These are phyloP conservation scores for Trypanosoma lewisi DNA, from an alignment of 208 protist genomes.

Conservation along the genomic window DNA sequence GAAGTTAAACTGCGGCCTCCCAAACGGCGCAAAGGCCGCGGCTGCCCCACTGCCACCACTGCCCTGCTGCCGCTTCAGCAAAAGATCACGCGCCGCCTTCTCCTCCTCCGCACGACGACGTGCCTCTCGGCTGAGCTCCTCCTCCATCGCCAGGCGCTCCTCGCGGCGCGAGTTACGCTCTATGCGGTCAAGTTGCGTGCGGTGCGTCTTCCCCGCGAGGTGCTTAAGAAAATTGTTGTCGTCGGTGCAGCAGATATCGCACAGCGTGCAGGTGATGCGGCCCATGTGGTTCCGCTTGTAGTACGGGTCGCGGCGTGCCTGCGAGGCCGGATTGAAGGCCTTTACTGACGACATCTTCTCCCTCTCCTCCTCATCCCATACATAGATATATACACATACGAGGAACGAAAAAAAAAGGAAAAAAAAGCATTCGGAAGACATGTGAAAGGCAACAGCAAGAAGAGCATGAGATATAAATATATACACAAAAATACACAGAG, in stretches of 20 bases:
- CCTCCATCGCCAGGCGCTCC: constrained; percentile 62
- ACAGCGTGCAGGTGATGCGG: constrained; percentile 75
- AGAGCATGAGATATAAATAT: constrained; percentile 17
- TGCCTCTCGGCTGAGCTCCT: constrained; percentile 47
- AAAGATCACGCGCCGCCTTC: constrained; percentile 40
- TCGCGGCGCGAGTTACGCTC: constrained; percentile 48
- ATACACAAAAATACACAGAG: constrained; percentile 7
- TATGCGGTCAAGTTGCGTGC: constrained; percentile 60
- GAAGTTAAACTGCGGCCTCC: constrained; percentile 62
- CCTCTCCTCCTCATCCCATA: neutral
- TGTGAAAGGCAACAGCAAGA: neutral
- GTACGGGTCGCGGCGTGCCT: constrained; percentile 57
- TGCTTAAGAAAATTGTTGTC: constrained; percentile 84
- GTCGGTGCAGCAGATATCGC: constrained; percentile 72
- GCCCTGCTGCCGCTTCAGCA: constrained; percentile 21
- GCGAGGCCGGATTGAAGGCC: constrained; percentile 54
- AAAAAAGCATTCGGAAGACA: neutral
- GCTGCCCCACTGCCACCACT: neutral
- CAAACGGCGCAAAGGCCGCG: constrained; percentile 38
- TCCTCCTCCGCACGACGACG: constrained; percentile 40
- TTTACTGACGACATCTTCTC: constrained; percentile 28
- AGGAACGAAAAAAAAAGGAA: constrained; percentile 20
- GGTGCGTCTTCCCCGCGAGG: constrained; percentile 74
- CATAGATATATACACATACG: too few relatives aligned
- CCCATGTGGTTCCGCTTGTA: constrained; percentile 88